Evolutionary conservation across 2,329 filamentous ascomycete species (phyloP).

Genomic region (Neoascochyta sp.): DNA sequence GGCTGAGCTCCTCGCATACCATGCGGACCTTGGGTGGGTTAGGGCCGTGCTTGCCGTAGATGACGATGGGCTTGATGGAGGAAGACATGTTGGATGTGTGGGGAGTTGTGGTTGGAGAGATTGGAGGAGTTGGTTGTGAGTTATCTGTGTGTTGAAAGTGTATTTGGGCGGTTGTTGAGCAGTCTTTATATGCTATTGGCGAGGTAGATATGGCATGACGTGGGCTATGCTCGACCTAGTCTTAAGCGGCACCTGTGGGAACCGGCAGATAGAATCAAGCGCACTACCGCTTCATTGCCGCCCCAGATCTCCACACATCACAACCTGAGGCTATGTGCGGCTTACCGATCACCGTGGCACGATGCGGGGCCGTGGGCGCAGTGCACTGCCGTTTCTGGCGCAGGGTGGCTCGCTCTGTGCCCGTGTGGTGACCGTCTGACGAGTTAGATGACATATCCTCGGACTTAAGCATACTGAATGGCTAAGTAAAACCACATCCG

Average conservation of each 20-base stretch:
- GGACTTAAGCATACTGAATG: too few species aligned
- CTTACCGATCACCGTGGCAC: too few species aligned
- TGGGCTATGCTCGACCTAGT: background rate
- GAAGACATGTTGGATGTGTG: slow-evolving; percentile 9
- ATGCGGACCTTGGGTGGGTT: slow-evolving; percentile 47
- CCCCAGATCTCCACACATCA: too few species aligned
- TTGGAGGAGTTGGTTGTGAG: background rate
- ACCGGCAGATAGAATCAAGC: background rate
- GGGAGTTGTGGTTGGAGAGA: background rate
- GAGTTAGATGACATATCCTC: too few species aligned
- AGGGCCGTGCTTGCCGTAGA: slow-evolving; percentile 28
- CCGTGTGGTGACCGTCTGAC: too few species aligned
- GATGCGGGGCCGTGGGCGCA: too few species aligned
- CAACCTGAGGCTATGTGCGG: too few species aligned
- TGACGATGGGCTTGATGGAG: slow-evolving; percentile 18
- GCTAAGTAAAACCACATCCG: too few species aligned
- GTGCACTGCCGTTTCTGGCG: too few species aligned
- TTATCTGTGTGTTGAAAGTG: background rate
- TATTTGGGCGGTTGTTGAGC: background rate
- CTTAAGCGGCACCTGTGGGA: background rate
- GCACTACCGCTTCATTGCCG: too few species aligned
- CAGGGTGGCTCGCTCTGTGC: too few species aligned
- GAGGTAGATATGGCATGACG: too few species aligned
- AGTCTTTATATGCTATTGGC: background rate
- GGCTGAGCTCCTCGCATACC: slow-evolving; percentile 43